Conservation (phyloP, 345 rosid species). For the Rhodamnia rubescens region DNA sequence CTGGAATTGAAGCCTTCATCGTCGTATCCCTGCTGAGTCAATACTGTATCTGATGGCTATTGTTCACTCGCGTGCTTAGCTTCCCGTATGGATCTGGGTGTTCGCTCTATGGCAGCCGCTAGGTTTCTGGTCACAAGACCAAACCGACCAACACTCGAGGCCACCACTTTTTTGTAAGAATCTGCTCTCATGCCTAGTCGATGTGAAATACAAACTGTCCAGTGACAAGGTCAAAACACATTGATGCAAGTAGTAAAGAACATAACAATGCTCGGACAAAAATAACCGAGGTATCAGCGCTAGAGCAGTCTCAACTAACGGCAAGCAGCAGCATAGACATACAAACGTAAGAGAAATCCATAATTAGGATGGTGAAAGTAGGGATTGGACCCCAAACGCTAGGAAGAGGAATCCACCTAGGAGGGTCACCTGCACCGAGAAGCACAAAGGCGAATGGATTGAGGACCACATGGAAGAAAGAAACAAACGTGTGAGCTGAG, state of each 20-base stretch:
- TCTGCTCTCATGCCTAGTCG: background rate
- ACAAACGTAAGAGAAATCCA: background rate
- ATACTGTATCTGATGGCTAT: conserved; percentile 9
- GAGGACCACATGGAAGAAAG: background rate
- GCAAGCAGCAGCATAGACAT: background rate
- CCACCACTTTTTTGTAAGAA: background rate
- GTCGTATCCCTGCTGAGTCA: conserved; percentile 14
- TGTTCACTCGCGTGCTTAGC: conserved; percentile 7
- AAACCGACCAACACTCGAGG: background rate
- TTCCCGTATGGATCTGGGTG: conserved; percentile 1
- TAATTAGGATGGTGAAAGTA: background rate
- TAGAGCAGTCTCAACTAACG: background rate
- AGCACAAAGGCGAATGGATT: background rate
- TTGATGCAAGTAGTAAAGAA: background rate
- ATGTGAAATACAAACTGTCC: background rate
- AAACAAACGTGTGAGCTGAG: background rate
- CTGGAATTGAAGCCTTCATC: conserved; percentile 22
- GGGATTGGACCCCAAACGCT: conserved; percentile 8
- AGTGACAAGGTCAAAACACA: background rate
- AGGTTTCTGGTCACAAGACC: background rate
- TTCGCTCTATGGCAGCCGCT: background rate
- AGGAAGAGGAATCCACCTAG: conserved; percentile 10
- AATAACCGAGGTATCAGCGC: background rate
- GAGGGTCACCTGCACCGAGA: background rate
- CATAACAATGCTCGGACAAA: background rate